These are phyloP conservation scores for Aotearoamyces nothofagi DNA, from an alignment of 2,329 filamentous ascomycete species.

Conservation along the genomic window DNA sequence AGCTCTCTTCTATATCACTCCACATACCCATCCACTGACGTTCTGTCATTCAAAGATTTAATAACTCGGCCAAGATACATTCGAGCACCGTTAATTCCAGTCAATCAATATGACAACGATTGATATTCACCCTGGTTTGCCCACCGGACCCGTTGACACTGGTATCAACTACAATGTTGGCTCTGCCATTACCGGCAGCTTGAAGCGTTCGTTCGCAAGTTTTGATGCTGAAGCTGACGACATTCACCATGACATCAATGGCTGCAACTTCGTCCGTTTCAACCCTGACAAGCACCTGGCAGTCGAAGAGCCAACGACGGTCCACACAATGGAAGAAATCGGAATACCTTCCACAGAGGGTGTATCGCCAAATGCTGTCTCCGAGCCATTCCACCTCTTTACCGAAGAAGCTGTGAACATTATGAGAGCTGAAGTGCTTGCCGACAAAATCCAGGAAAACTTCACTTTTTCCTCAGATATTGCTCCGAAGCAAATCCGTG, in stretches of 20 bases:
- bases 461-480: conserved; percentile 44
- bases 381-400: conserved; percentile 50
- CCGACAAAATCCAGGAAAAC: conserved; percentile 36
- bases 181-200: neutral
- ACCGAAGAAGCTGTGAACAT: conserved; percentile 41
- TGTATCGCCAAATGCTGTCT: conserved; percentile 46
- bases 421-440: conserved; percentile 48
- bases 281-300: conserved; percentile 37
- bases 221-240: conserved; percentile 4
- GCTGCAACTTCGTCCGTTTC: too few relatives aligned
- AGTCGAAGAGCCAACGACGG: conserved; percentile 32
- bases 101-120: too few relatives aligned
- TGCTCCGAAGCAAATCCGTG: conserved; percentile 36
- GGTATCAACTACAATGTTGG: too few relatives aligned
- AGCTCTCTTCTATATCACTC: too few relatives aligned
- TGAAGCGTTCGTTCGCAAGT: conserved; percentile 2
- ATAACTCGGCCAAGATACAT: neutral
- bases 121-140: too few relatives aligned
- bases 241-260: too few relatives aligned
- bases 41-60: neutral
- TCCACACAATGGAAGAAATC: conserved; percentile 46
- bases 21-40: too few relatives aligned
- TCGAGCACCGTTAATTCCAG: too few relatives aligned
- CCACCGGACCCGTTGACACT: too few relatives aligned
- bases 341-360: conserved; percentile 37